These are phyloP conservation scores for Monosporascus sp. DNA, from an alignment of 2,329 filamentous ascomycete genomes.

Conservation along the genomic window DNA sequence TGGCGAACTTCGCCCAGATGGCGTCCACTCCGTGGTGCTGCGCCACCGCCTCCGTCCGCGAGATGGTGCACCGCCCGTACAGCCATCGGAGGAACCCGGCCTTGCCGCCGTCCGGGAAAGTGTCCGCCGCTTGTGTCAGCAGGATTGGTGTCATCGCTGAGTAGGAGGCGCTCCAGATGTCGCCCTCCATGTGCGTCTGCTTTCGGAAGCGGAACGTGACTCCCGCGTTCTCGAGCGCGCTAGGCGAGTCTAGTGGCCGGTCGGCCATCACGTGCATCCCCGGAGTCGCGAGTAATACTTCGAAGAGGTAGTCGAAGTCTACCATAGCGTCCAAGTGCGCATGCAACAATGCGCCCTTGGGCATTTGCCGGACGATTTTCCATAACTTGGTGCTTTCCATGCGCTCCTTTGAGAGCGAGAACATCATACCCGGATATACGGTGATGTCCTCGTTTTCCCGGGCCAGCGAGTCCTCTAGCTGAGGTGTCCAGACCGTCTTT, in stretches of 20 bases:
- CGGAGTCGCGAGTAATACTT: slow-evolving; percentile 62
- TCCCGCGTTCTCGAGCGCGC: slow-evolving; percentile 47
- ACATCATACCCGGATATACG: slow-evolving; percentile 90
- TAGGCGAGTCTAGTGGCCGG: slow-evolving; percentile 47
- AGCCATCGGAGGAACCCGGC: slow-evolving; percentile 74
- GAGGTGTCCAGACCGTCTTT: slow-evolving; percentile 68
- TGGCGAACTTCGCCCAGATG: slow-evolving; percentile 77
- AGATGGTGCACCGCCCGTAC: slow-evolving; percentile 66
- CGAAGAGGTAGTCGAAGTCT: slow-evolving; percentile 74
- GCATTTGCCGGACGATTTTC: slow-evolving; percentile 79
- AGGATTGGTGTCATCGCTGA: slow-evolving; percentile 52
- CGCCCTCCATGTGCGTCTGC: slow-evolving; percentile 35
- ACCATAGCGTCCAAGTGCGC: slow-evolving; percentile 90
- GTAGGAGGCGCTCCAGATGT: slow-evolving; percentile 66
- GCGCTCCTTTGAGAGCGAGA: slow-evolving; percentile 74
- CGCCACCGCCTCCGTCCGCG: slow-evolving; percentile 64
- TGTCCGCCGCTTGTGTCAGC: slow-evolving; percentile 58
- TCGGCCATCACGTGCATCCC: slow-evolving; percentile 69
- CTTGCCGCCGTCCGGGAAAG: slow-evolving; percentile 68
- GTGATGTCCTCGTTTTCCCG: slow-evolving; percentile 54
- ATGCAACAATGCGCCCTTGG: slow-evolving; percentile 82
- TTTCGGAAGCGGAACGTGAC: slow-evolving; percentile 60
- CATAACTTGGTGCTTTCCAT: slow-evolving; percentile 84
- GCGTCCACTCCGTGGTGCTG: slow-evolving; percentile 80
- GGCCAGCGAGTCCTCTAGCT: slow-evolving; percentile 65